A percentile compares a stretch with the other conserved stretches of the same genome.
phyloP scores from a whole-genome alignment of 2,329 filamentous ascomycete species.

The Cladosporium velox region DNA sequence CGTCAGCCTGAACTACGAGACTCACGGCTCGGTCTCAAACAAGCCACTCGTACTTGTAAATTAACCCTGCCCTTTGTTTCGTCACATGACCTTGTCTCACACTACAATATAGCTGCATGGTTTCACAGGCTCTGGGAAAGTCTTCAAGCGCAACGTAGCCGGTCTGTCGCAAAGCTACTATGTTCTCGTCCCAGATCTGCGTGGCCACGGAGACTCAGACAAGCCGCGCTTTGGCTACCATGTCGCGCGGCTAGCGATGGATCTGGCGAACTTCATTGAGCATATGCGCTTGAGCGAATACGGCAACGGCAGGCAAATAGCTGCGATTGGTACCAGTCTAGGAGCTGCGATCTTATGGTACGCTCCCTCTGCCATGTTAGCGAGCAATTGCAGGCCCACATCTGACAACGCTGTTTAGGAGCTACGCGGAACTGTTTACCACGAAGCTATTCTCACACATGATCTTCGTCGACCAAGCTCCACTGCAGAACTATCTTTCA shows the following conservation, averaged over 20 bases:
- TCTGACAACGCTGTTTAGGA: background rate
- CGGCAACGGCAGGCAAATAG: background rate
- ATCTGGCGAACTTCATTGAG: slow-evolving; percentile 12
- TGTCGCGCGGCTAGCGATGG: slow-evolving; percentile 13
- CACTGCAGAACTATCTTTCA: slow-evolving; percentile 15
- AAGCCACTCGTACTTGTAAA: slow-evolving; percentile 16
- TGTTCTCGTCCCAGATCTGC: slow-evolving; percentile 15
- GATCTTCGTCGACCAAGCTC: slow-evolving; percentile 20
- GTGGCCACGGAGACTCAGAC: slow-evolving; percentile 13
- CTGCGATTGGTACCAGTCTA: slow-evolving; percentile 6
- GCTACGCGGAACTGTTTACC: slow-evolving; percentile 18
- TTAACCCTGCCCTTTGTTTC: background rate
- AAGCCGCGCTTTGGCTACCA: slow-evolving; percentile 12
- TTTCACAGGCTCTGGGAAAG: slow-evolving; percentile 17
- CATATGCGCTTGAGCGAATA: background rate
- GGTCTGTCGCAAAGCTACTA: background rate
- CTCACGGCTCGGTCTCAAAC: slow-evolving; percentile 4
- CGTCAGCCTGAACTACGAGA: slow-evolving; percentile 2
- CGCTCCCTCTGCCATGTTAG: background rate
- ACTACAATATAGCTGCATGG: slow-evolving; percentile 7
- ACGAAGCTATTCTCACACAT: background rate
- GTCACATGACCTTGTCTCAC: slow-evolving; percentile 1
- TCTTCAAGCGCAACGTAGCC: slow-evolving; percentile 15
- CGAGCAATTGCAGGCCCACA: background rate
- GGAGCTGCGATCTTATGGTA: slow-evolving; percentile 17